Percentiles rank a stretch among this genome's conserved stretches.
Evolutionary conservation across 495 filamentous ascomycete species (phyloP).

Genomic region (Penicillium arizonense): DNA sequence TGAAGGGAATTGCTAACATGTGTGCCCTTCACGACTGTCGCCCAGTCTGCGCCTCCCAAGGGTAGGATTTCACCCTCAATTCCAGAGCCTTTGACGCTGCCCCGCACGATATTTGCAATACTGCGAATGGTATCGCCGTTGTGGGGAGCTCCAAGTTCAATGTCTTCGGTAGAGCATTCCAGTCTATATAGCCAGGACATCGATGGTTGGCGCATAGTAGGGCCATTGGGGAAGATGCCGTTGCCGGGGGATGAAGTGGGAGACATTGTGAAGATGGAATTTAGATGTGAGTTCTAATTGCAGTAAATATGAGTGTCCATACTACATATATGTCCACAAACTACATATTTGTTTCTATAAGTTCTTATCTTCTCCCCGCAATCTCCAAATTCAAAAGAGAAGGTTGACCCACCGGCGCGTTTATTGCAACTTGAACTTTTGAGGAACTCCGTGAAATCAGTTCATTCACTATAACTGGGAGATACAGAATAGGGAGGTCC

Average conservation of each 20-base stretch:
- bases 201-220: conserved; percentile 28
- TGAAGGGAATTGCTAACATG: conserved; percentile 16
- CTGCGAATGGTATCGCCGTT: conserved; percentile 24
- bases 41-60: conserved; percentile 32
- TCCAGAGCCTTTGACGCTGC: conserved; percentile 26
- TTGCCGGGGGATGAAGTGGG: conserved; percentile 22
- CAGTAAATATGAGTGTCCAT: too few species aligned
- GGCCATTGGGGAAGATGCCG: conserved; percentile 21
- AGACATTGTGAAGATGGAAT: conserved; percentile 10
- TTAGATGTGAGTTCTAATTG: not conserved
- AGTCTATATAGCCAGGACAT: conserved; percentile 27
- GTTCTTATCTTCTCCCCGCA: not conserved
- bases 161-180: conserved; percentile 24
- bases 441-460: not conserved
- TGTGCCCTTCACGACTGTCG: conserved; percentile 30
- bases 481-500: conserved; percentile 15
- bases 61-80: conserved; percentile 25
- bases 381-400: conserved; percentile 7
- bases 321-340: too few species aligned
- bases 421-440: not conserved
- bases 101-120: conserved; percentile 27
- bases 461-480: not conserved
- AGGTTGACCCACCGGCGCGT: conserved; percentile 17
- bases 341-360: too few species aligned
- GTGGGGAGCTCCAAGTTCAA: conserved; percentile 26